A percentile compares a stretch with the other conserved stretches of the same genome.
Evolutionary conservation across 73 alveolate genomes (phyloP).

Genomic region (Paramecium sonneborni): DNA sequence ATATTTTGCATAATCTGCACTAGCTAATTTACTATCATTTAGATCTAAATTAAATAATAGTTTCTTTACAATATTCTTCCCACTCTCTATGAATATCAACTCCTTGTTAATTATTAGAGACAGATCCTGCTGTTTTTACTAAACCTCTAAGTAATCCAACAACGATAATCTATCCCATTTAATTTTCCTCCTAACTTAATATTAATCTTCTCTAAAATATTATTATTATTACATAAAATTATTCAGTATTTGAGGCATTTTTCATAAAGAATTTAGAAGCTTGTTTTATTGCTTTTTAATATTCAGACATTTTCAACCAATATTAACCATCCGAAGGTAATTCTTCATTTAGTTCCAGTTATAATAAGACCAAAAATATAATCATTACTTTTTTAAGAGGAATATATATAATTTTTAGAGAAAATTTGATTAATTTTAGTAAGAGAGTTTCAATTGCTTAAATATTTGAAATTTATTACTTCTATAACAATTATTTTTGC

Average conservation of each 20-base stretch:
- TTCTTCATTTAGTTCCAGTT: constrained; percentile 54
- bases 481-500: background rate
- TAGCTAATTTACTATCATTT: background rate
- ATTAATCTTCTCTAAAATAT: constrained; percentile 37
- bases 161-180: constrained; percentile 72
- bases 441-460: background rate
- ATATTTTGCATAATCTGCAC: constrained; percentile 45
- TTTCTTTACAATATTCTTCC: constrained; percentile 59
- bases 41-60: background rate
- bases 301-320: background rate
- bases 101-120: constrained; percentile 71
- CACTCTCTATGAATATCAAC: constrained; percentile 83
- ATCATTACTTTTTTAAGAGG: constrained; percentile 75
- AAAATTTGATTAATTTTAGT: constrained; percentile 67
- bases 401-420: constrained; percentile 69
- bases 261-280: constrained; percentile 62
- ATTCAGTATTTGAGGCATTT: constrained; percentile 66
- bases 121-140: constrained; percentile 76
- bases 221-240: constrained; percentile 71
- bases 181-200: constrained; percentile 66
- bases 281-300: constrained; percentile 60
- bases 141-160: constrained; percentile 76
- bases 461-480: background rate
- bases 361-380: constrained; percentile 62
- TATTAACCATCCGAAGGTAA: background rate